Evolutionary conservation across 495 filamentous ascomycete genomes (phyloP).

Genomic region (Staphylotrichum longicolle): DNA sequence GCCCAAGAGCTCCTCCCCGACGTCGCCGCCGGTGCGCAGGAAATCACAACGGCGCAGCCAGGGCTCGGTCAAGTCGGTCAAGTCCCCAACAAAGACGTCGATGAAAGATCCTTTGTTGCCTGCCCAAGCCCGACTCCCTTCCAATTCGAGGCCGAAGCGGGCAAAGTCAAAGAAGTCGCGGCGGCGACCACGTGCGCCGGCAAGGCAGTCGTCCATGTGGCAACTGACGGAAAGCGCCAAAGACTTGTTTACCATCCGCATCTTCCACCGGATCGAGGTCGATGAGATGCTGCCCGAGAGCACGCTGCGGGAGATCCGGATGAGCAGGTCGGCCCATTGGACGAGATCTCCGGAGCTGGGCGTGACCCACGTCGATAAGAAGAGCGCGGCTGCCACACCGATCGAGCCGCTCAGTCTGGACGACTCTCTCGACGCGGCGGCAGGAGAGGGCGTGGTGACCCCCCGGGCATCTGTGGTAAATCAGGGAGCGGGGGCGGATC

Average conservation of each 20-base stretch:
- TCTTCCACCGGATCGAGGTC: constrained; percentile 48
- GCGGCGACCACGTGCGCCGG: constrained; percentile 27
- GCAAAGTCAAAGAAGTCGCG: constrained; percentile 43
- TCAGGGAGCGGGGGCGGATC: constrained; percentile 7
- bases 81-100: constrained; percentile 28
- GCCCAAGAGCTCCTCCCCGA: constrained; percentile 11
- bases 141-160: constrained; percentile 36
- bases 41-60: constrained; percentile 32
- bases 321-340: constrained; percentile 32
- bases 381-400: constrained; percentile 29
- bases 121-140: constrained; percentile 26
- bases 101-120: constrained; percentile 24
- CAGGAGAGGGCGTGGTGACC: constrained; percentile 22
- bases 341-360: constrained; percentile 20
- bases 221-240: constrained; percentile 48
- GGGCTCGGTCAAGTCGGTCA: constrained; percentile 27
- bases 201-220: constrained; percentile 43
- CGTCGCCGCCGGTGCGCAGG: constrained; percentile 22
- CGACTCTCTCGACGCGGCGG: constrained; percentile 29
- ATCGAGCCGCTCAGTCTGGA: constrained; percentile 41
- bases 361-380: constrained; percentile 20
- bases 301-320: constrained; percentile 42
- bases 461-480: constrained; percentile 19
- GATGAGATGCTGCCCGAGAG: constrained; percentile 52
- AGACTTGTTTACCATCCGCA: constrained; percentile 44